phyloP scores from a whole-genome alignment of 148 eudicot species.

The Diospyros kaki region DNA sequence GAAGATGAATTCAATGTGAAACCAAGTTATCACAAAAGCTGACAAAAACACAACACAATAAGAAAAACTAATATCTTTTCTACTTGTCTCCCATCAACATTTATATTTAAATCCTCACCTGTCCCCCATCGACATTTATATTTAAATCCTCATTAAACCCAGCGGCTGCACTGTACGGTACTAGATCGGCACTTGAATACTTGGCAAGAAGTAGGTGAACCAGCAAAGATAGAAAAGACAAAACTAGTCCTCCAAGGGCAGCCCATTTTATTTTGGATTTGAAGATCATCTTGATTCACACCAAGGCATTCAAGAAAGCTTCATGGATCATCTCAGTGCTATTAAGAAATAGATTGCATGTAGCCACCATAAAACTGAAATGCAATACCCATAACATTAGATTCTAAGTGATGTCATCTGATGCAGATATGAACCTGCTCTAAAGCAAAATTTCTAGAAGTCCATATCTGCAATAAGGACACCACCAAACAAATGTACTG shows the following conservation, averaged over 20 bases:
- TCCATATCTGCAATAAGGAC: too few species aligned
- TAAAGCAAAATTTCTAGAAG: neutral
- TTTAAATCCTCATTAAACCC: constrained; percentile 51
- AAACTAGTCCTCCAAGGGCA: constrained; percentile 60
- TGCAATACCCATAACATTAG: neutral
- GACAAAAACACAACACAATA: neutral
- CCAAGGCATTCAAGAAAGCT: constrained; percentile 25
- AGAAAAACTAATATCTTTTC: too few species aligned
- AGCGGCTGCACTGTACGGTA: constrained; percentile 30
- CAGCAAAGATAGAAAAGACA: constrained; percentile 52
- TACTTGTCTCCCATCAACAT: constrained; percentile 39
- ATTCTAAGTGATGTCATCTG: constrained; percentile 8
- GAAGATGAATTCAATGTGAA: neutral
- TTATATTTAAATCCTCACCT: constrained; percentile 49
- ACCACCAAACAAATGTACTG: too few species aligned
- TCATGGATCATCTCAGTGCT: constrained; percentile 16
- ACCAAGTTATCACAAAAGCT: neutral
- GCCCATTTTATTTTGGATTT: constrained; percentile 78
- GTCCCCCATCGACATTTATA: constrained; percentile 28
- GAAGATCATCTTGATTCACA: constrained; percentile 43
- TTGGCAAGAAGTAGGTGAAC: constrained; percentile 65
- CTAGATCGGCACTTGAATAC: constrained; percentile 49
- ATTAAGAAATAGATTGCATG: constrained; percentile 10
- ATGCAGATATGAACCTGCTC: neutral
- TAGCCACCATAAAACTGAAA: constrained; percentile 13